Evolutionary conservation across 176 grass and related monocot genomes (phyloP).

Genomic region (Coix lacrymajobi): DNA sequence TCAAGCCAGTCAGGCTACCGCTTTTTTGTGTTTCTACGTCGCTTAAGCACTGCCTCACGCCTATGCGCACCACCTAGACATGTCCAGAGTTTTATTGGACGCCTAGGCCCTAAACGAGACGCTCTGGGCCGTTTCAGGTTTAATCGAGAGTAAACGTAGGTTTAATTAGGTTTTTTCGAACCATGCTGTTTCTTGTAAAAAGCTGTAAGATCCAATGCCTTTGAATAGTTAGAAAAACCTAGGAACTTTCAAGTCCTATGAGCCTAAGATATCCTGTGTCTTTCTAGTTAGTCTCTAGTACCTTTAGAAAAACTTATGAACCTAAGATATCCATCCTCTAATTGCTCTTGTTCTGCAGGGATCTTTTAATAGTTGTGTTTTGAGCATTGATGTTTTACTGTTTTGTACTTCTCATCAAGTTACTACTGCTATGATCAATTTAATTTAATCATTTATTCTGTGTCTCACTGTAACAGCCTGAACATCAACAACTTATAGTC

Average conservation of each 20-base stretch:
- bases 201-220: not conserved
- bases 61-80: too few relatives aligned
- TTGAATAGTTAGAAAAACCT: not conserved
- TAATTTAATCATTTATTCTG: constrained; percentile 16
- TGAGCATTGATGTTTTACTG: not conserved
- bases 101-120: too few relatives aligned
- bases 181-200: not conserved
- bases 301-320: not conserved
- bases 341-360: not conserved
- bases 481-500: constrained; percentile 98
- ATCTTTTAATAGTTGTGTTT: not conserved
- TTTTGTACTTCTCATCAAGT: not conserved
- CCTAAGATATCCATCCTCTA: not conserved
- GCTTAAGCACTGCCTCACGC: too few relatives aligned
- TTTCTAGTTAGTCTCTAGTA: not conserved
- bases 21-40: too few relatives aligned
- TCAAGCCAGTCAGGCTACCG: too few relatives aligned
- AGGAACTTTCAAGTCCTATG: not conserved
- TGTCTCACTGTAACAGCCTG: constrained; percentile 63
- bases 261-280: not conserved
- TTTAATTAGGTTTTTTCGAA: too few relatives aligned
- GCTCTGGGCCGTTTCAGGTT: too few relatives aligned
- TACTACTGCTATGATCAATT: not conserved
- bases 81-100: too few relatives aligned
- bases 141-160: too few relatives aligned